phyloP scores from a whole-genome alignment of 192 early-diverging fungal genomes.

The Ambispora gerdemannii region DNA sequence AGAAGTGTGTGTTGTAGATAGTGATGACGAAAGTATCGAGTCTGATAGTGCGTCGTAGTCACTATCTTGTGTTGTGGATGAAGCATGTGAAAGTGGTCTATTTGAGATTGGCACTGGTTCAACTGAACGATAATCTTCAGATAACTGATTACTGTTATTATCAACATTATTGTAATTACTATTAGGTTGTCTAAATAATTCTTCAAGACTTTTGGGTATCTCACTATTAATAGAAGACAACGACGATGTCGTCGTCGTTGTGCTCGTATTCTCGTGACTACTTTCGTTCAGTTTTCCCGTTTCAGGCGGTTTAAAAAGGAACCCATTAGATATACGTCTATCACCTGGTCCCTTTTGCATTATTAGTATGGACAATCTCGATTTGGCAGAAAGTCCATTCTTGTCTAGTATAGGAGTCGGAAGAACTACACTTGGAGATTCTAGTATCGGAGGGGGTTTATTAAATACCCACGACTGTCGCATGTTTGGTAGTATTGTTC shows the following conservation, averaged over 20 bases:
- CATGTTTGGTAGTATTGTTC: neutral
- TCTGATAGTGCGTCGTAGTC: slow-evolving; percentile 20
- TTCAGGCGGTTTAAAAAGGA: neutral
- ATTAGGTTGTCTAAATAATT: too few species aligned
- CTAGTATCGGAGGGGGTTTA: slow-evolving; percentile 9
- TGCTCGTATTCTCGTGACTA: neutral
- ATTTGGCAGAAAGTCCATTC: slow-evolving; percentile 12
- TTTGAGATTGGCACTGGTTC: neutral
- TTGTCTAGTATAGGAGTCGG: slow-evolving; percentile 21
- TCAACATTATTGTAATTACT: too few species aligned
- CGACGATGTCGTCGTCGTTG: too few species aligned
- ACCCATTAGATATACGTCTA: neutral
- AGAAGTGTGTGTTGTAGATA: neutral
- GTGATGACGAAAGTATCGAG: neutral
- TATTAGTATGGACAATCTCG: slow-evolving; percentile 11
- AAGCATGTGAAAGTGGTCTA: slow-evolving; percentile 10
- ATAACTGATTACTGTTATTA: neutral
- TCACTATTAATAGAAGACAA: too few species aligned
- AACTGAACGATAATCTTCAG: neutral
- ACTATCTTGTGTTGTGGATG: neutral
- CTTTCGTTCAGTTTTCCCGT: too few species aligned
- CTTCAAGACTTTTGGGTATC: too few species aligned
- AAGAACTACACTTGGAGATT: slow-evolving; percentile 18
- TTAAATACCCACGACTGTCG: slow-evolving; percentile 26
- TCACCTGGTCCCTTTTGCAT: slow-evolving; percentile 1